Conservation (phyloP, 805 yeast species). For the Candida ortonii region DNA sequence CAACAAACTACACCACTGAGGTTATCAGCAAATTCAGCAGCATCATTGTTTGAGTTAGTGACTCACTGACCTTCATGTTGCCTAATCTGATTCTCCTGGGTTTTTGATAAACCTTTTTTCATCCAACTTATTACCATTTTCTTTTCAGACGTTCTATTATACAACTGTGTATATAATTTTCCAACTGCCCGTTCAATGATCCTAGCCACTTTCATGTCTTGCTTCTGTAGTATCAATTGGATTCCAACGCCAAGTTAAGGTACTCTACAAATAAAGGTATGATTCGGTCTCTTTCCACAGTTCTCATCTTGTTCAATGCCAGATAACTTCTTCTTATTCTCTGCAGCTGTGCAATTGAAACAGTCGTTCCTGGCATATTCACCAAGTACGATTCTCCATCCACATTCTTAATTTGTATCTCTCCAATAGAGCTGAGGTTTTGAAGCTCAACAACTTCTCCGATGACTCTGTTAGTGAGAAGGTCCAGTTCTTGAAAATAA, state of each 20-base stretch:
- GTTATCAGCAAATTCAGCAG: slow-evolving; percentile 8
- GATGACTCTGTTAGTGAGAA: slow-evolving; percentile 62
- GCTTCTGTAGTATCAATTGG: slow-evolving; percentile 16
- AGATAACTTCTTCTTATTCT: slow-evolving; percentile 81
- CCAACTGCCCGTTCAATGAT: background rate
- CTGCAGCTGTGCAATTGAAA: slow-evolving; percentile 76
- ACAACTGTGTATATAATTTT: background rate
- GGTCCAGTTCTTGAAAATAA: slow-evolving; percentile 76
- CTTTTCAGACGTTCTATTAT: slow-evolving; percentile 2
- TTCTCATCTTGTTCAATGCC: slow-evolving; percentile 75
- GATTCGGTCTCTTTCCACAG: slow-evolving; percentile 67
- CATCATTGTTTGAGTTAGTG: slow-evolving; percentile 3
- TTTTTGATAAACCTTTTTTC: background rate
- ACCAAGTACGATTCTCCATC: slow-evolving; percentile 41
- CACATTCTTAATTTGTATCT: slow-evolving; percentile 40
- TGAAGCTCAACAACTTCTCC: slow-evolving; percentile 61
- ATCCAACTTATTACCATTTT: background rate
- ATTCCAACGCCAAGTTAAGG: slow-evolving; percentile 57
- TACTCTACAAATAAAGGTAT: slow-evolving; percentile 75
- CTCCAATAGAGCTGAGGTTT: slow-evolving; percentile 48
- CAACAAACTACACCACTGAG: slow-evolving; percentile 3
- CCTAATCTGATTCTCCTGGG: background rate
- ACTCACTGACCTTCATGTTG: background rate
- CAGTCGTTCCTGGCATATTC: slow-evolving; percentile 56
- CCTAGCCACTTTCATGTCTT: too few species aligned